phyloP scores from a whole-genome alignment of 139 green algal species.

The Chlorella vulgaris region DNA sequence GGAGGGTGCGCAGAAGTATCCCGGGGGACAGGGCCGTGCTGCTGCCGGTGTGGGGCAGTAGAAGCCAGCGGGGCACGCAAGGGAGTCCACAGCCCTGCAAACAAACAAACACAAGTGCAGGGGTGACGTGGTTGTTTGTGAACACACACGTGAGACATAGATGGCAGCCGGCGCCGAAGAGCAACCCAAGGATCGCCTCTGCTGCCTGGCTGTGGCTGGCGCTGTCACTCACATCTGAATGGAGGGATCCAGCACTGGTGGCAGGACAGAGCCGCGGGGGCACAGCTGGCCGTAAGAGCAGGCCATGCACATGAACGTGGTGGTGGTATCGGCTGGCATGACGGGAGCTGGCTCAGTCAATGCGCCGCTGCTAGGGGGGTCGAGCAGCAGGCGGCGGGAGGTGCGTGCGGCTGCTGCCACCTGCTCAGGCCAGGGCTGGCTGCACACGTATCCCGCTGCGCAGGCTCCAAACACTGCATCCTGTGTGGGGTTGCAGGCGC shows the following conservation, averaged over 20 bases:
- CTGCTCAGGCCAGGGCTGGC: slow-evolving; percentile 25
- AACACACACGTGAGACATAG: too few relatives aligned
- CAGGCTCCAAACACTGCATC: slow-evolving; percentile 26
- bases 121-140: not conserved
- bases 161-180: too few relatives aligned
- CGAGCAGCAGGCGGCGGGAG: not conserved
- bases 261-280: slow-evolving; percentile 36
- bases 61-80: slow-evolving; percentile 42
- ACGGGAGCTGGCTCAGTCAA: too few relatives aligned
- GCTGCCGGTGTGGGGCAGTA: slow-evolving; percentile 50
- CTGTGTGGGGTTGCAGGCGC: slow-evolving; percentile 38
- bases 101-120: not conserved
- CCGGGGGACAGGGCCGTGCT: slow-evolving; percentile 35
- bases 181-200: not conserved
- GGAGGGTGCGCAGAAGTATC: slow-evolving; percentile 45
- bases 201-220: not conserved
- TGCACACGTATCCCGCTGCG: slow-evolving; percentile 42
- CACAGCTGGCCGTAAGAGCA: slow-evolving; percentile 55
- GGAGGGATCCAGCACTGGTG: not conserved
- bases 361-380: too few relatives aligned
- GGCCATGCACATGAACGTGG: slow-evolving; percentile 42
- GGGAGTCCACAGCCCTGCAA: slow-evolving; percentile 26
- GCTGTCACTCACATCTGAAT: slow-evolving; percentile 10
- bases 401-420: not conserved
- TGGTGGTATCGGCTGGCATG: too few relatives aligned